Percentiles rank a stretch among this genome's conserved stretches.
Conservation (phyloP, 805 yeast species). For the Starmera amethionina region DNA sequence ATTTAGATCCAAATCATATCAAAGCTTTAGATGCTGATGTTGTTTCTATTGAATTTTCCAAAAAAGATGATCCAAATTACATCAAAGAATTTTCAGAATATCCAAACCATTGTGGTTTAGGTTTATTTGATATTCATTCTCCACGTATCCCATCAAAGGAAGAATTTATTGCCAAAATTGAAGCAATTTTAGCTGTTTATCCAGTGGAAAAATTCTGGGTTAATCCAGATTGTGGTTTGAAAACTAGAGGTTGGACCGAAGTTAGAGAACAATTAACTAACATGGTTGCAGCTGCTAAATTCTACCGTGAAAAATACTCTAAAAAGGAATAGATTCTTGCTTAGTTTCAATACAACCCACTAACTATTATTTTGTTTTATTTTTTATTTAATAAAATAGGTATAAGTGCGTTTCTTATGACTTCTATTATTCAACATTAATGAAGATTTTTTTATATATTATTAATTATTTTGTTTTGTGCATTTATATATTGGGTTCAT, state of each 20-base stretch:
- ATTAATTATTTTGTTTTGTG: not conserved
- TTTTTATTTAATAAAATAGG: slow-evolving; percentile 2
- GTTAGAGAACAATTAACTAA: slow-evolving; percentile 89
- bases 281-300: slow-evolving; percentile 99
- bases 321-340: slow-evolving; percentile 5
- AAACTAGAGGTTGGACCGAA: slow-evolving; percentile 99
- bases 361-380: not conserved
- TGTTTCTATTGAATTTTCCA: slow-evolving; percentile 97
- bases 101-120: slow-evolving; percentile 99
- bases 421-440: slow-evolving; percentile 15
- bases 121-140: slow-evolving; percentile 98
- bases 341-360: not conserved
- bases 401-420: no score
- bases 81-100: slow-evolving; percentile 95
- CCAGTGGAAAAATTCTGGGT: slow-evolving; percentile 99
- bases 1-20: slow-evolving; percentile 98
- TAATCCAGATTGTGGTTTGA: slow-evolving; percentile 99
- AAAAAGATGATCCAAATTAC: slow-evolving; percentile 98
- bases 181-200: slow-evolving; percentile 90
- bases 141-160: slow-evolving; percentile 98
- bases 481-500: no score
- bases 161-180: slow-evolving; percentile 90
- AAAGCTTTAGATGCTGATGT: slow-evolving; percentile 99
- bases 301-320: slow-evolving; percentile 56
- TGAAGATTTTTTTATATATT: slow-evolving; percentile 3